A percentile compares a stretch with the other conserved stretches of the same genome.
phyloP scores from a whole-genome alignment of 805 yeast species.

The Ogataea ganodermae region DNA sequence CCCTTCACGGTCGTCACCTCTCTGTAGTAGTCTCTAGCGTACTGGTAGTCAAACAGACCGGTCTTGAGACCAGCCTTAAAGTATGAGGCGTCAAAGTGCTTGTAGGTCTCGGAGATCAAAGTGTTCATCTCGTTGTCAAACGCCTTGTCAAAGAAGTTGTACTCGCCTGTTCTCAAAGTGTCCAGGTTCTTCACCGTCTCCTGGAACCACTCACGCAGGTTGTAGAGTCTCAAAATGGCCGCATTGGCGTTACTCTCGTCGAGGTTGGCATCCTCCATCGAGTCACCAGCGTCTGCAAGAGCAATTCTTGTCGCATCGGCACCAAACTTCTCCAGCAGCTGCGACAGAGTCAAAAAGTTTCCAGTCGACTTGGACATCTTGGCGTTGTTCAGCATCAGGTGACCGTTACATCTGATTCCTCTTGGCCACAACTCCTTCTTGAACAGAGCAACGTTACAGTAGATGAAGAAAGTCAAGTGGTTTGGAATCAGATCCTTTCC shows the following conservation, averaged over 20 bases:
- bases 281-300: conserved; percentile 97
- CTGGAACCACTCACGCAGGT: conserved; percentile 94
- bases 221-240: conserved; percentile 89
- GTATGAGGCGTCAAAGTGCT: conserved; percentile 68
- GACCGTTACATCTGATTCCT: conserved; percentile 95
- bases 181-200: conserved; percentile 58
- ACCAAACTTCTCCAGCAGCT: conserved; percentile 85
- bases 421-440: conserved; percentile 90
- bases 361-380: conserved; percentile 99
- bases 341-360: conserved; percentile 88
- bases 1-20: conserved; percentile 60
- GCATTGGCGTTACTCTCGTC: conserved; percentile 97
- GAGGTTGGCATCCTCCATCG: conserved; percentile 96
- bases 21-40: conserved; percentile 95
- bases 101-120: conserved; percentile 72
- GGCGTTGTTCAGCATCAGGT: conserved; percentile 89
- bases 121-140: conserved; percentile 92
- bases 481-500: conserved; percentile 98
- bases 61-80: conserved; percentile 88
- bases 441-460: conserved; percentile 90
- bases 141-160: conserved; percentile 78
- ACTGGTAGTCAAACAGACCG: conserved; percentile 92
- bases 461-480: conserved; percentile 94
- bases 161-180: conserved; percentile 56
- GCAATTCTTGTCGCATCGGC: conserved; percentile 98